Base-by-base conservation (phyloP, 441 rosid species). In the Mallotus japonicus region DNA sequence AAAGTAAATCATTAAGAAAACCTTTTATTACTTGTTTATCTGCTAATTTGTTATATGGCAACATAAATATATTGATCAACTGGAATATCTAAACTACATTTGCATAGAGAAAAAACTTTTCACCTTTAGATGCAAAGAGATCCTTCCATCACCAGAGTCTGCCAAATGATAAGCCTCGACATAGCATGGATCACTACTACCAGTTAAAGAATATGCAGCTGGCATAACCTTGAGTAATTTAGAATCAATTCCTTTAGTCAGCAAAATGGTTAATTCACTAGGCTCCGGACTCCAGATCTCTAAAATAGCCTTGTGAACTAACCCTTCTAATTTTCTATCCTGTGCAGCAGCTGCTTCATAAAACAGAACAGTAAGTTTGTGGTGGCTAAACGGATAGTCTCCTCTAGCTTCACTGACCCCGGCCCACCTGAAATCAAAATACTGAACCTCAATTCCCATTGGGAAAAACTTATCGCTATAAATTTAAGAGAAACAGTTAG, bases 201-300 rank as follows among this genome's bases (percentile, higher is more conserved):
- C 99, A 76, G 90, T 84, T 88, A 95, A 89, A 74, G 95, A 86
- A 77, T 68, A 80, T 67, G 97, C 90, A 76, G 87, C 85, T n/a
- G 97, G 99, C 77, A 91, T 85, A 85, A 89, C 85, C 85, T 90
- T 95, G 64, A 90, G 85, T 67, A 87, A 87, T 77, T 91, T 78
- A 46, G 92, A 88, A 72, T 91, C 92, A 28, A 92, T 78, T 73
- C 95, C 96, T 80, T 89, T 91, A 40, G 92, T 86, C 77, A 95
- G 86, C 83, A 93, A 82, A 74, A 88, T 87, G 69, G 93, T 86
- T 77, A 95, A 71, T 75, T 95, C 99, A 77, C 89, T 91, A 63
- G 99, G 98, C 61, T 93, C 84, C n/a, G 99, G 98, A 84, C 92
- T 89, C 99, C 98, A 95, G 73, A 95, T 97, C 88, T 95, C 99